Evolutionary conservation across 2,329 filamentous ascomycete genomes (phyloP).

Genomic region (Amesomyces nigricolor): DNA sequence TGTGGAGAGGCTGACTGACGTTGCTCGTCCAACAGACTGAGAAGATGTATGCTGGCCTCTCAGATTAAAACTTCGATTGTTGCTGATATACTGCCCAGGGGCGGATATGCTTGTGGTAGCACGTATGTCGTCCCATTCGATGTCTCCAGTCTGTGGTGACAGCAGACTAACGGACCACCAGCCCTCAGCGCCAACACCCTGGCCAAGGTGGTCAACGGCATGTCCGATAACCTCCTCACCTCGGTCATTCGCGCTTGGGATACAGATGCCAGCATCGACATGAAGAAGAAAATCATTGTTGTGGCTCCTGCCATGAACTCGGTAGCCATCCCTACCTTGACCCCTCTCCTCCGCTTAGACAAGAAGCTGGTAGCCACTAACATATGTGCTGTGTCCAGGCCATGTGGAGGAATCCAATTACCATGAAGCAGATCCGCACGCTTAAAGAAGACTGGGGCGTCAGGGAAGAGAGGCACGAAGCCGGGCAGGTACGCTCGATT

Average conservation of each 20-base stretch:
- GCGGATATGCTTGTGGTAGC: slow-evolving; percentile 27
- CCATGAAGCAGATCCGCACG: slow-evolving; percentile 61
- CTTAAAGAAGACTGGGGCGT: slow-evolving; percentile 71
- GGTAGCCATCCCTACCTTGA: slow-evolving; percentile 35
- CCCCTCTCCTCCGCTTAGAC: background rate
- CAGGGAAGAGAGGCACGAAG: slow-evolving; percentile 21
- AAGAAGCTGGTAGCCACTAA: background rate
- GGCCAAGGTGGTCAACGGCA: slow-evolving; percentile 61
- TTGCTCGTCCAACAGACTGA: background rate
- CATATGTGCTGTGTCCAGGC: slow-evolving; percentile 32
- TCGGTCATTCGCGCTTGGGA: slow-evolving; percentile 82
- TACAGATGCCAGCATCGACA: slow-evolving; percentile 35
- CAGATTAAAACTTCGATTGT: background rate
- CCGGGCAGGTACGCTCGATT: background rate
- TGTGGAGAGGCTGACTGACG: background rate
- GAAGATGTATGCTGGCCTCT: slow-evolving; percentile 16
- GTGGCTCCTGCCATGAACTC: slow-evolving; percentile 66
- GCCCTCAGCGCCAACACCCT: slow-evolving; percentile 75
- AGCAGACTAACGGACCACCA: slow-evolving; percentile 1
- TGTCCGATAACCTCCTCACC: slow-evolving; percentile 71
- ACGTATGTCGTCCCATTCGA: slow-evolving; percentile 11
- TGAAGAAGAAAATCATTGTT: slow-evolving; percentile 24
- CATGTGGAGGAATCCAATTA: slow-evolving; percentile 87
- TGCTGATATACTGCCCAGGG: slow-evolving; percentile 16
- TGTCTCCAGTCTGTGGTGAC: too few species aligned